Conservation (phyloP, 768 basidiomycete genomes). For the Coprinellus micaceus region DNA sequence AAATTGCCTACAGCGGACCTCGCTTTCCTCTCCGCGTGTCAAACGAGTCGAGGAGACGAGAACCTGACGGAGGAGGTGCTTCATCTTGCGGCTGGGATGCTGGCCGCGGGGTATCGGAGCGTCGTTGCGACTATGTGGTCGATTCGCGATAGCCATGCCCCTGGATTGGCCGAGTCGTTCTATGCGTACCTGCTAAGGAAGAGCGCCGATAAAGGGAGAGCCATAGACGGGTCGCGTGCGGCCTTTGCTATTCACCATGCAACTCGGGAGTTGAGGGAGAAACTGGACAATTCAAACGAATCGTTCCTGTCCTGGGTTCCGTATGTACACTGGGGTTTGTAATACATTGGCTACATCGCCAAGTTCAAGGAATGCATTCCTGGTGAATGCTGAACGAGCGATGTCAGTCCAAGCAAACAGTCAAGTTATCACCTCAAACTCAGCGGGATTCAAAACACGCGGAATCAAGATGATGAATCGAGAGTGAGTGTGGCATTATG, state of each 20-base stretch:
- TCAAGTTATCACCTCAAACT: too few relatives aligned
- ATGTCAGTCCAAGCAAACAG: too few relatives aligned
- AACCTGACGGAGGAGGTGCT: constrained; percentile 14
- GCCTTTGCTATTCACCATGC: constrained; percentile 10
- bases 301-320: constrained; percentile 8
- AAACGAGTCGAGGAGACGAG: constrained; percentile 15
- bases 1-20: constrained; percentile 9
- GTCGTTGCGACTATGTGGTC: constrained; percentile 19
- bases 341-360: too few relatives aligned
- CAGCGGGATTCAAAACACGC: too few relatives aligned
- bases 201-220: background rate
- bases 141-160: constrained; percentile 13
- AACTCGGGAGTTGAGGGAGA: background rate
- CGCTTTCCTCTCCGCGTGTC: constrained; percentile 17
- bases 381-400: too few relatives aligned
- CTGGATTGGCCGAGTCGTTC: constrained; percentile 10
- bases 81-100: constrained; percentile 19
- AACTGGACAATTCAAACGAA: background rate
- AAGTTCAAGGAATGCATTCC: background rate
- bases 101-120: constrained; percentile 14
- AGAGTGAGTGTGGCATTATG: too few relatives aligned
- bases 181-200: constrained; percentile 2
- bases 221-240: background rate
- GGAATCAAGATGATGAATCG: too few relatives aligned
- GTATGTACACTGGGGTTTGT: constrained; percentile 9